phyloP scores from a whole-genome alignment of 2,329 filamentous ascomycete species.

The Neurospora sp. region DNA sequence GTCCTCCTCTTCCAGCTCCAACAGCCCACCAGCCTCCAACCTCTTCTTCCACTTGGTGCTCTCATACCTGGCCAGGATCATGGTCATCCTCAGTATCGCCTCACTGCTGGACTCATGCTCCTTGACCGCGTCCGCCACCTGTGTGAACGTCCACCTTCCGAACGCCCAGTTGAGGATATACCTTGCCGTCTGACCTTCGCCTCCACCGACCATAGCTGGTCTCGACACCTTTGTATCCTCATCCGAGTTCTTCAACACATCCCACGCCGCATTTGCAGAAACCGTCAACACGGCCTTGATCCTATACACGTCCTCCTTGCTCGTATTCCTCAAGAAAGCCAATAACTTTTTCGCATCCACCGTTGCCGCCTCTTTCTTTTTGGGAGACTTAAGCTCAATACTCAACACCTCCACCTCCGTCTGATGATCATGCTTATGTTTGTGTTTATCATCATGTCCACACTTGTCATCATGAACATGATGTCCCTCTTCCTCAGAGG shows the following conservation, averaged over 20 bases:
- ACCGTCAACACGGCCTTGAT: conserved; percentile 64
- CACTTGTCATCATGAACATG: conserved; percentile 25
- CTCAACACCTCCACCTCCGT: conserved; percentile 89
- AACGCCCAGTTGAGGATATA: conserved; percentile 99
- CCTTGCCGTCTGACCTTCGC: conserved; percentile 27
- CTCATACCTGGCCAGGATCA: conserved; percentile 66
- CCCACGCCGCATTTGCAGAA: conserved; percentile 25
- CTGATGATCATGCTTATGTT: conserved; percentile 49
- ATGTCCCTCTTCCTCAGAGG: conserved; percentile 21
- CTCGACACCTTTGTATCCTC: conserved; percentile 30
- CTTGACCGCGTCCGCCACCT: conserved; percentile 28
- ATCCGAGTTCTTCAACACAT: conserved; percentile 39
- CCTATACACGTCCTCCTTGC: conserved; percentile 90
- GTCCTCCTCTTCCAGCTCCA: conserved; percentile 38
- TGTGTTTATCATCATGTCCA: conserved; percentile 24
- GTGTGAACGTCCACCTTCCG: conserved; percentile 85
- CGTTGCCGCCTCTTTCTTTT: conserved; percentile 19
- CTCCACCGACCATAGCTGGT: conserved; percentile 7
- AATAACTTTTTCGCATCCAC: conserved; percentile 55
- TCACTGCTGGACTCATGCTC: conserved; percentile 49
- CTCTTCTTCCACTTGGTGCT: conserved; percentile 69
- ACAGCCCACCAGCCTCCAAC: conserved; percentile 47
- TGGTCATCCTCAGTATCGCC: conserved; percentile 57
- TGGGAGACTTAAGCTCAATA: conserved; percentile 50
- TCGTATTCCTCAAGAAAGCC: conserved; percentile 58